Percentiles rank a stretch among this genome's conserved stretches.
Evolutionary conservation across 768 basidiomycete genomes (phyloP).

Genomic region (Podaxis sp.): DNA sequence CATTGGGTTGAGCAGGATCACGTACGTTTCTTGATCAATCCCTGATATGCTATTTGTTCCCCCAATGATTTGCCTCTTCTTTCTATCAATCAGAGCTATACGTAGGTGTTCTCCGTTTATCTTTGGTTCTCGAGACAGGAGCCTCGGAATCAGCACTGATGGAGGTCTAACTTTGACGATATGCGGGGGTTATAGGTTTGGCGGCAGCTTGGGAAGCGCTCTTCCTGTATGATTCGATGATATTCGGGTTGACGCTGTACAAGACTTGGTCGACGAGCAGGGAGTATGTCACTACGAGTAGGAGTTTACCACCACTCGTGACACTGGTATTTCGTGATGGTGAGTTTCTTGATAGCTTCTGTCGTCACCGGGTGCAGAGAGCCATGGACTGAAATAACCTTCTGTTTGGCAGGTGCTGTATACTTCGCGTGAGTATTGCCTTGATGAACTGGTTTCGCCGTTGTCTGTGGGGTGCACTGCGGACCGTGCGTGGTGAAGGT

Average conservation of each 20-base stretch:
- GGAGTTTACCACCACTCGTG: constrained; percentile 30
- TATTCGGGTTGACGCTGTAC: constrained; percentile 43
- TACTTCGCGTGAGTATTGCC: constrained; percentile 45
- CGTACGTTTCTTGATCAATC: constrained; percentile 19
- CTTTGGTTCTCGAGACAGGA: neutral
- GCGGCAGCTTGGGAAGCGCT: constrained; percentile 47
- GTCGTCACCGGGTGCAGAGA: neutral
- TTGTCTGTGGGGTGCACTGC: neutral
- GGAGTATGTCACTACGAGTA: constrained; percentile 19
- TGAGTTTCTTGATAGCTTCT: constrained; percentile 20
- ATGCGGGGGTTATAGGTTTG: constrained; percentile 19
- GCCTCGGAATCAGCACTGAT: neutral
- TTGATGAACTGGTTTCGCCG: neutral
- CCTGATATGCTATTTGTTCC: neutral
- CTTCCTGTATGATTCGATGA: constrained; percentile 41
- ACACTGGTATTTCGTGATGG: constrained; percentile 46
- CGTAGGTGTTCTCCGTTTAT: constrained; percentile 7
- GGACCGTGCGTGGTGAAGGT: neutral
- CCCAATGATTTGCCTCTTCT: neutral
- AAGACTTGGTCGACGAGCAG: constrained; percentile 36
- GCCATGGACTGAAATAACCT: neutral
- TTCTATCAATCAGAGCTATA: neutral
- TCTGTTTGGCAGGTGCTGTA: constrained; percentile 35
- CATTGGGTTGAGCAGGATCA: constrained; percentile 23
- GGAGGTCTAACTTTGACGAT: neutral